Evolutionary conservation across 1,284 basidiomycete species (phyloP), one percentile per base, ranked within the genome.

Genomic region (Amylostereum chailletii): DNA sequence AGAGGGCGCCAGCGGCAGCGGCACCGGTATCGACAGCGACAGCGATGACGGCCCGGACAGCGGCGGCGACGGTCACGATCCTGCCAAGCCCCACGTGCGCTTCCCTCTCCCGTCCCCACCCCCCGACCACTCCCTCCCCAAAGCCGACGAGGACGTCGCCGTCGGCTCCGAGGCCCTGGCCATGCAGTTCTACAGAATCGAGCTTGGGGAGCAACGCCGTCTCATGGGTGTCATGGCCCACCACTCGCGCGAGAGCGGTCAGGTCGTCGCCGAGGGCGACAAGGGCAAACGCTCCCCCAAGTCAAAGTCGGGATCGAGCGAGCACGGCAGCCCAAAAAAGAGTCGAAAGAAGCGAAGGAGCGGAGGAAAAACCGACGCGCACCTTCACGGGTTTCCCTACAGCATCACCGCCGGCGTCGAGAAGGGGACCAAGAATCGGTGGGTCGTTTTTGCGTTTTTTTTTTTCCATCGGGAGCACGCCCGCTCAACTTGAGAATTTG

Each of bases 341-440:
- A 42, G 45, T 34, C 42, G 51, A 50, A 42, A 50, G 31, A 54
- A 48, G 51, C 51, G 48, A 50, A 52, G 29, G 45, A 45, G 47
- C 33, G 49, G 42, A 34, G 42, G 42, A 48, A 37, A 49, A 37
- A 55, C 44, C 57, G 41, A 46, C 40, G 45, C 34, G 48, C 53
- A 45, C 53, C 59, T 55, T 37, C 46, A 53, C 52, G 50, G 67
- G 51, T 83, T 95, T 72, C 81, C 94, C 61, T 97, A 87, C 66
- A 94, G 91, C 53, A 99, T 99, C 57, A 93, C 91, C 0, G 95
- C 95, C 3, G 95, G 92, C 2, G 79, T 99, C 3, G 95, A 98
- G 69, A 90, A 95, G 57, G 95, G 95, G 8, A 76, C 83, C 8
- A 94, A 98, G 74, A 98, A 98, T 60, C 76, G 86, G 90, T 90